A percentile compares a stretch with the other conserved stretches of the same genome.
These are phyloP conservation scores for Aphelidium insulamus DNA, from an alignment of 371 early-diverging fungal species.

Conservation along the genomic window DNA sequence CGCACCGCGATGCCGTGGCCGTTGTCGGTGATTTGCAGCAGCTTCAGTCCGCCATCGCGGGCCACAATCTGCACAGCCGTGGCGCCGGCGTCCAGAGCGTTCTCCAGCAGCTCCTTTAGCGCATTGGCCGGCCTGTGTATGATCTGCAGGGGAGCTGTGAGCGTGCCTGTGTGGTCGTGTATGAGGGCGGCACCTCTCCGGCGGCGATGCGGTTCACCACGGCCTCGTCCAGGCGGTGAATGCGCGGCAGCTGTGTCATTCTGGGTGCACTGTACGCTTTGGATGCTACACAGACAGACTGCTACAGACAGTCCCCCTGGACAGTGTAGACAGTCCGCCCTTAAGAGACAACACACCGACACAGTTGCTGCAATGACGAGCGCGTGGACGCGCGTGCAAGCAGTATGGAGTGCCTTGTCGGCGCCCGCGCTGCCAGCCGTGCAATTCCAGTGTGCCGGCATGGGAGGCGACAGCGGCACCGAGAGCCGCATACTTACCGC, in stretches of 20 bases:
- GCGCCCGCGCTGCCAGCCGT: no score
- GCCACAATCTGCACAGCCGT: constrained; percentile 54
- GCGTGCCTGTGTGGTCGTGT: background rate
- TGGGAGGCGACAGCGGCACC: no score
- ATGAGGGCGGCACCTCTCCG: constrained; percentile 41
- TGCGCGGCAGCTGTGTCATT: constrained; percentile 22
- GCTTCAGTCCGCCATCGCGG: constrained; percentile 72
- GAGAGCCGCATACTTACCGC: no score
- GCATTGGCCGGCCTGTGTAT: constrained; percentile 86
- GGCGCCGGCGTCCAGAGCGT: constrained; percentile 85
- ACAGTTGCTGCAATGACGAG: no score
- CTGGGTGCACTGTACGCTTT: no score
- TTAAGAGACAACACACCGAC: no score
- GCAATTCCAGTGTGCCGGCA: no score
- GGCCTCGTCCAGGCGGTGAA: constrained; percentile 40
- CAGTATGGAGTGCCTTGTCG: no score
- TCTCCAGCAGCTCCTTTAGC: constrained; percentile 94
- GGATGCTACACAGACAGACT: no score
- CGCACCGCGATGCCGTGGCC: constrained; percentile 76
- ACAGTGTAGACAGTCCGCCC: no score
- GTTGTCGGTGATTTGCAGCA: constrained; percentile 87
- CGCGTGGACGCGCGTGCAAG: no score
- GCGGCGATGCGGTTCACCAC: constrained; percentile 89
- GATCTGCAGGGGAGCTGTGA: constrained; percentile 22
- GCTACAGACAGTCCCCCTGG: no score